Conservation (phyloP, 2,329 filamentous ascomycete genomes). For the Monilinia aucupariae region DNA sequence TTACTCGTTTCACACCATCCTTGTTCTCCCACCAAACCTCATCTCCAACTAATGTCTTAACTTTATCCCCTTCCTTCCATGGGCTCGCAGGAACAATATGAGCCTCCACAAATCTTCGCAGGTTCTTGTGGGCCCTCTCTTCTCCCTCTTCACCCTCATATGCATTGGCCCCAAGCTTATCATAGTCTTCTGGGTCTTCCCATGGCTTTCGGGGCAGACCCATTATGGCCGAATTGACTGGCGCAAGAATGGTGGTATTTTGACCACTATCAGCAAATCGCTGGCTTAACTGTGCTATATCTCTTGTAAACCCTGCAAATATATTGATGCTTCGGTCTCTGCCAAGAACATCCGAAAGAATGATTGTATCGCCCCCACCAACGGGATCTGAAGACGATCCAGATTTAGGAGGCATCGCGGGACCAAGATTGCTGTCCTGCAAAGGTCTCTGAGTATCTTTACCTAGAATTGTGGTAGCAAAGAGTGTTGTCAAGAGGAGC, state of each 20-base stretch:
- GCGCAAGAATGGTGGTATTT: conserved; percentile 83
- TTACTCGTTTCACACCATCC: conserved; percentile 61
- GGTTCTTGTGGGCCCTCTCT: conserved; percentile 69
- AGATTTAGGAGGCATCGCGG: conserved; percentile 26
- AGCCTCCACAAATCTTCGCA: conserved; percentile 76
- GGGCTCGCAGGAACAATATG: conserved; percentile 73
- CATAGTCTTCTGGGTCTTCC: conserved; percentile 72
- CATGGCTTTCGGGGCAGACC: conserved; percentile 78
- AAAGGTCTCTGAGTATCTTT: conserved; percentile 22
- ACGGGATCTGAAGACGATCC: conserved; percentile 25
- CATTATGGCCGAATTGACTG: conserved; percentile 76
- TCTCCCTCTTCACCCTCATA: conserved; percentile 73
- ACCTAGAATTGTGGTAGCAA: conserved; percentile 13
- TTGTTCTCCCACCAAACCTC: conserved; percentile 79
- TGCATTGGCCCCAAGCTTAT: conserved; percentile 57
- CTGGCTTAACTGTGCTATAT: conserved; percentile 61
- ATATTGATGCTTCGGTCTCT: conserved; percentile 73
- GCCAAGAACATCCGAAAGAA: conserved; percentile 80
- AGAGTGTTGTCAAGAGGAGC: conserved; percentile 20
- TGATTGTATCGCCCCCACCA: conserved; percentile 44
- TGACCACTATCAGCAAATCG: conserved; percentile 61
- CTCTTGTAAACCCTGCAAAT: conserved; percentile 75
- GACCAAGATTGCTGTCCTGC: conserved; percentile 25
- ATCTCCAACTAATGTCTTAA: conserved; percentile 59
- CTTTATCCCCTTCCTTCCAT: conserved; percentile 64